Conservation (phyloP, 2,329 filamentous ascomycete species). For the Teratosphaeria nubilosa region DNA sequence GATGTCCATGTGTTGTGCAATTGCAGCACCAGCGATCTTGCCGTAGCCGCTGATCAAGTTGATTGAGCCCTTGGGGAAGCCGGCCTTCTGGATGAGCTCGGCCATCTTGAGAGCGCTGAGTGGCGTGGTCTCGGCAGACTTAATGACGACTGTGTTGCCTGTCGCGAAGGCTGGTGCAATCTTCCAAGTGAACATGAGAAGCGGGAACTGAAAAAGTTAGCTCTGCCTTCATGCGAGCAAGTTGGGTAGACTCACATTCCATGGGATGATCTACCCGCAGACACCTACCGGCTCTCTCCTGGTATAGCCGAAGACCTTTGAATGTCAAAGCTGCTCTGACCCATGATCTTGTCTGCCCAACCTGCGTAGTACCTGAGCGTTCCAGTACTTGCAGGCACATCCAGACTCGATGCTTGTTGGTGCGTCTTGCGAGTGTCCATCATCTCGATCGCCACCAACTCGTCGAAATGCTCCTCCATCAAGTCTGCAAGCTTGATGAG, state of each 20-base stretch:
- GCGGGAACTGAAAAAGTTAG: constrained; percentile 6
- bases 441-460: constrained; percentile 50
- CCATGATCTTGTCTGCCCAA: constrained; percentile 18
- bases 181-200: constrained; percentile 38
- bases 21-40: constrained; percentile 50
- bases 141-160: constrained; percentile 51
- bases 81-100: constrained; percentile 36
- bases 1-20: constrained; percentile 55
- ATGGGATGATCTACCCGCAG: constrained; percentile 26
- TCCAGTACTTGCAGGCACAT: not conserved
- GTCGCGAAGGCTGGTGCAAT: constrained; percentile 50
- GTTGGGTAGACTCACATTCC: not conserved
- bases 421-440: constrained; percentile 43
- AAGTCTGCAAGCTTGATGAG: constrained; percentile 52
- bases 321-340: constrained; percentile 19
- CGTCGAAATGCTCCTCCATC: constrained; percentile 33
- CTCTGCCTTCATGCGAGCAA: constrained; percentile 32
- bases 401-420: not conserved
- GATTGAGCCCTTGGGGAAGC: constrained; percentile 36
- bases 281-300: constrained; percentile 26
- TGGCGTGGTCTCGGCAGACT: constrained; percentile 54
- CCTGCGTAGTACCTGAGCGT: constrained; percentile 17
- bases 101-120: constrained; percentile 38
- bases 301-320: constrained; percentile 29
- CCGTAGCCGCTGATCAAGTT: constrained; percentile 30